phyloP scores from a whole-genome alignment of 2,329 filamentous ascomycete genomes.

The Ophiostoma himal-ulmi region DNA sequence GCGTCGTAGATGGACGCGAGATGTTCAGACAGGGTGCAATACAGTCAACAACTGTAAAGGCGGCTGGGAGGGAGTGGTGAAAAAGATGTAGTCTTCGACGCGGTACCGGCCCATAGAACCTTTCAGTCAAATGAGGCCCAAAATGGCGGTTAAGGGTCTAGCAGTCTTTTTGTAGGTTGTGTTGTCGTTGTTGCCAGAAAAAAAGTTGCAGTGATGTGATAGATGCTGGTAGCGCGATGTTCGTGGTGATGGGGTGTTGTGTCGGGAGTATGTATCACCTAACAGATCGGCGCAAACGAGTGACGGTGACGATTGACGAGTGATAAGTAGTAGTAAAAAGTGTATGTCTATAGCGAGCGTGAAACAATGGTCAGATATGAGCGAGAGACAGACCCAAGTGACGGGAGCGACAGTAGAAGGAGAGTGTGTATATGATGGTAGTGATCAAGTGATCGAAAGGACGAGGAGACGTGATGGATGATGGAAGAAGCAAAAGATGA shows the following conservation, averaged over 20 bases:
- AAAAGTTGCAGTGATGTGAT: not conserved
- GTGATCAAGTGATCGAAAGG: not conserved
- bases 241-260: not conserved
- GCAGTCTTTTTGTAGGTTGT: not conserved
- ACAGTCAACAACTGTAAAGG: constrained; percentile 17
- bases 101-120: constrained; percentile 23
- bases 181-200: not conserved
- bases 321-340: not conserved
- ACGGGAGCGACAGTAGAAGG: not conserved
- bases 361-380: constrained; percentile 23
- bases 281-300: not conserved
- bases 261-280: not conserved
- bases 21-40: constrained; percentile 8
- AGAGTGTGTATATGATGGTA: constrained; percentile 4
- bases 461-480: not conserved
- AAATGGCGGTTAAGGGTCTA: not conserved
- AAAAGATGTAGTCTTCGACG: constrained; percentile 13
- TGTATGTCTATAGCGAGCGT: constrained; percentile 3
- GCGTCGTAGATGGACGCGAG: not conserved
- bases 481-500: not conserved
- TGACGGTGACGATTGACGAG: too few species aligned
- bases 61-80: constrained; percentile 18
- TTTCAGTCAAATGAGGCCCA: not conserved
- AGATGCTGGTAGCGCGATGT: not conserved
- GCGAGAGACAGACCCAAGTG: constrained; percentile 25